Base-by-base conservation (phyloP, 495 filamentous ascomycete genomes). In the Letharia columbiana region DNA sequence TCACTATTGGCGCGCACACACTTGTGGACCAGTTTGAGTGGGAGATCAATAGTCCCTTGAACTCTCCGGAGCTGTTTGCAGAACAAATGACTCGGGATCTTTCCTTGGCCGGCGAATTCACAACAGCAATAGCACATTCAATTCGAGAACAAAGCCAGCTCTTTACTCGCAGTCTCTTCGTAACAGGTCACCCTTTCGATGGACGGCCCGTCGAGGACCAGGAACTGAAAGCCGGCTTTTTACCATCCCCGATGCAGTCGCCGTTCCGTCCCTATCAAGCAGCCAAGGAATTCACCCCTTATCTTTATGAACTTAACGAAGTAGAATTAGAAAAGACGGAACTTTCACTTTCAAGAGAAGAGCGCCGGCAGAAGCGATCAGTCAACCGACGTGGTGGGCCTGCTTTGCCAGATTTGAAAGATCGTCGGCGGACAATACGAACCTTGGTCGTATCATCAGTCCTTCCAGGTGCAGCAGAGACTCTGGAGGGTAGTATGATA, bases 11-110 rank as follows among this genome's bases (percentile, higher is more conserved):
- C 3, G 88, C 90, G 67, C 90, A 96, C 74, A 97, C 92, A 1
- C 81, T 98, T 37, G 87, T 96, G 33, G 94, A 98, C 71, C 95
- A 98, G 73, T 98, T 98, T 62, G 94, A 98, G 76, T 98, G 94
- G 94, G 94, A 98, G 72, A 91, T 98, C 72, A 98, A 98, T 74
- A 93, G 97, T 71, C 87, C 91, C 0, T 79, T 86, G 67, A 98
- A 98, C 75, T 93, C 87, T 0, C 92, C 94, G 1, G 94, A 98
- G 75, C 89, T 95, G 63, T 98, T 98, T 75, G 95, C 94, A 18
- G 78, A 85, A 57, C 86, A 86, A 68, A 93, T 98, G 89, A 86
- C 92, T 2, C 83, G 85, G 54, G 94, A 98, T 64, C 81, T 98
- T n/a, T 91, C 91, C 4, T 83, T 98, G 42, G 90, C 90, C 31